Base-by-base conservation (phyloP, 345 rosid species). In the Citrus sinensis region DNA sequence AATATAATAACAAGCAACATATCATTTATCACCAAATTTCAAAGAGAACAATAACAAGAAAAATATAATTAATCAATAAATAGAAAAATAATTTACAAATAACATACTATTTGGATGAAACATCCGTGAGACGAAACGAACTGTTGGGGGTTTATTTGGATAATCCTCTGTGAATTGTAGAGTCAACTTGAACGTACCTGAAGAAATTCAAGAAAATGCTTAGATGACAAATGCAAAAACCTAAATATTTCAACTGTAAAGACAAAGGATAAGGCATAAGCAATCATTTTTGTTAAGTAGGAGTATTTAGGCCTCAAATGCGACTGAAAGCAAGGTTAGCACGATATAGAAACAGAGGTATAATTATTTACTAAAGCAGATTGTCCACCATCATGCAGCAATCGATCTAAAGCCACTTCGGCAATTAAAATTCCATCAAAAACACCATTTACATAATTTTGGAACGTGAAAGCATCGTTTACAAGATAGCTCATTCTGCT, bases 131-230 rank as follows among this genome's bases (percentile, higher is more conserved):
- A 90, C 88, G n/a, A 90, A 90, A 20, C 90, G 90, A 56, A 90
- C 93, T 1, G 87, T 88, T 25, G 93, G 93, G 16, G 93, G 93
- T 56, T 90, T 88, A 73, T 90, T 88, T 16, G 93, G 93, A 88
- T 90, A 90, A 75, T 90, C 93, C 80, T 90, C 93, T 2, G 87
- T 67, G 56, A 90, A 90, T 67, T 90, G 93, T 67, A 90, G 80
- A n/a, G 93, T 88, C 78, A 90, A 80, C 80, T 90, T 90, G 82
- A 90, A 90, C 80, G 93, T 88, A 73, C 93, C 93, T 90, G 82
- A 63, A 24, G 66, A 73, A 64, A 30, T 46, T 68, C 71, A 78
- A 27, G 29, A 73, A 67, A 64, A 29, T 30, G 20, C 32, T 39
- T 19, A 24, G 20, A 62, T 64, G 54, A 35, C 11, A 75, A 40